Conservation (phyloP, 2,329 filamentous ascomycete genomes). For the Aureobasidium leucospermi region DNA sequence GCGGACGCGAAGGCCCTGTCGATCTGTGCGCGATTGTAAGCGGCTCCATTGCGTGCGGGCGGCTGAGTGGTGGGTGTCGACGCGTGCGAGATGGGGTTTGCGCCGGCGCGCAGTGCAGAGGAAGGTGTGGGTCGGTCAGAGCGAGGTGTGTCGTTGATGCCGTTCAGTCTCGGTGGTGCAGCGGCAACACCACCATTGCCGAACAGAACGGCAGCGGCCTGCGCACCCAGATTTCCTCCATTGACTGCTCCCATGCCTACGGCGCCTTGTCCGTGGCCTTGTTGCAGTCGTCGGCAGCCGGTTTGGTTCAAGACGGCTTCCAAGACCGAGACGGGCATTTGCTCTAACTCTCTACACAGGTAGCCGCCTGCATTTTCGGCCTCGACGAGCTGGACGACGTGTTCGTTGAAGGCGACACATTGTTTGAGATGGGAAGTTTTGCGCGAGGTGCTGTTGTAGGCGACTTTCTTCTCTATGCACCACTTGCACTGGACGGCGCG, state of each 20-base stretch:
- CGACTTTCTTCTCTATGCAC: constrained; percentile 12
- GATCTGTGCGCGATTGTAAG: neutral
- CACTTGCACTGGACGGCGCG: constrained; percentile 12
- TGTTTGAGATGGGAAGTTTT: constrained; percentile 10
- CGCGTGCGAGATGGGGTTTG: neutral
- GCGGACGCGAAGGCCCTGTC: constrained; percentile 3
- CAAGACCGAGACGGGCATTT: neutral
- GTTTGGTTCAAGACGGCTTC: constrained; percentile 1
- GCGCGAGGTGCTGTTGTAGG: constrained; percentile 12
- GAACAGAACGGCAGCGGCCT: neutral
- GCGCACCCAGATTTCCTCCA: neutral
- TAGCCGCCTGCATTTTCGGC: constrained; percentile 1
- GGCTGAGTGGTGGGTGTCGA: neutral
- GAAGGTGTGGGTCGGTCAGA: neutral
- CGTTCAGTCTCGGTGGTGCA: neutral
- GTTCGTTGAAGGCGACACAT: constrained; percentile 10
- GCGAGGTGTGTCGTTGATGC: constrained; percentile 4
- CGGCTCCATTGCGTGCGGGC: neutral
- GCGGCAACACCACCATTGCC: neutral
- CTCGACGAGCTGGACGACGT: constrained; percentile 4
- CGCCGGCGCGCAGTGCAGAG: neutral
- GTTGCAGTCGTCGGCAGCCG: neutral
- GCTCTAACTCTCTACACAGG: neutral
- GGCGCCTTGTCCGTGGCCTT: neutral
- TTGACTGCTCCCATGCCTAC: constrained; percentile 2